phyloP scores from a whole-genome alignment of 768 basidiomycete genomes.

The Lentinula boryana region DNA sequence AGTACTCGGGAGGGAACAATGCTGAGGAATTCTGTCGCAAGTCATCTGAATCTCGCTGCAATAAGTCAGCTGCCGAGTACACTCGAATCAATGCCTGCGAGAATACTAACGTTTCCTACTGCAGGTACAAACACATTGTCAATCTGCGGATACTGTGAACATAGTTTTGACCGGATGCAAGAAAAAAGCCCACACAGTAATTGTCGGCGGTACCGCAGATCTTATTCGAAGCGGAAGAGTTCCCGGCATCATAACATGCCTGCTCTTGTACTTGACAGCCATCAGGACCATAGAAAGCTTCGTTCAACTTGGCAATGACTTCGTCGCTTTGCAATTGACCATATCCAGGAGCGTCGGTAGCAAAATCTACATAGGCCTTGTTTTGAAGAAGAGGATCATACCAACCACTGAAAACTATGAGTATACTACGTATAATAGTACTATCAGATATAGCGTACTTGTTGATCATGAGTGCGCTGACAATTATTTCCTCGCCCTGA shows the following conservation, averaged over 20 bases:
- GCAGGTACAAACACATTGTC: slow-evolving; percentile 44
- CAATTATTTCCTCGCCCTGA: slow-evolving; percentile 42
- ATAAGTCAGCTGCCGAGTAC: not conserved
- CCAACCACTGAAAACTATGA: slow-evolving; percentile 42
- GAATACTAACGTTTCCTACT: slow-evolving; percentile 29
- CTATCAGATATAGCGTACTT: slow-evolving; percentile 25
- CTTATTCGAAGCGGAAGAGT: slow-evolving; percentile 33
- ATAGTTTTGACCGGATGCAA: not conserved
- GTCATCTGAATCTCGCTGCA: slow-evolving; percentile 44
- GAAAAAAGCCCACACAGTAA: slow-evolving; percentile 43
- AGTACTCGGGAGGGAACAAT: slow-evolving; percentile 52
- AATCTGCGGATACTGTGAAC: slow-evolving; percentile 20
- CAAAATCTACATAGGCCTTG: slow-evolving; percentile 54
- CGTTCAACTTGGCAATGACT: slow-evolving; percentile 40
- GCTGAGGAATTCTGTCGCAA: slow-evolving; percentile 44
- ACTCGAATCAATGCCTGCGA: not conserved
- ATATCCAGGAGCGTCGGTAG: slow-evolving; percentile 58
- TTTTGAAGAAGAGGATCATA: slow-evolving; percentile 61
- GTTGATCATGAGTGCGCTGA: slow-evolving; percentile 62
- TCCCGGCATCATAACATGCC: slow-evolving; percentile 50
- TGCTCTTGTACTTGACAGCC: slow-evolving; percentile 53
- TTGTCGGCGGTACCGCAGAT: slow-evolving; percentile 47
- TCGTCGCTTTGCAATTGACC: slow-evolving; percentile 49
- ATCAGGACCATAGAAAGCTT: slow-evolving; percentile 36
- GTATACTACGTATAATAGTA: not conserved